These are phyloP conservation scores for Ilex paraguariensis DNA, from an alignment of 305 asterid genomes.

Conservation along the genomic window DNA sequence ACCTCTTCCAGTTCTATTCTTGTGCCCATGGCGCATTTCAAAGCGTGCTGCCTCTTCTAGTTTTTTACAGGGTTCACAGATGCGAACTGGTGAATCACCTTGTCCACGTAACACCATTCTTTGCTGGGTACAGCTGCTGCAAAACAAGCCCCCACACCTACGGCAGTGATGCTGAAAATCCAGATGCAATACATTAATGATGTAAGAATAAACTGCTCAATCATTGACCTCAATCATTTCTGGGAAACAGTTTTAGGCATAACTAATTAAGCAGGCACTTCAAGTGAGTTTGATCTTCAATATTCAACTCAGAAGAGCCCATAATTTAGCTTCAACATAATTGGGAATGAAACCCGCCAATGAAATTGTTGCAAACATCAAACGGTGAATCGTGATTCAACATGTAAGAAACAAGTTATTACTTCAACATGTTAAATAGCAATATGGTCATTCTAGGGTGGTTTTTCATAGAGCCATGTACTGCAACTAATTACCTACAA, in stretches of 20 bases:
- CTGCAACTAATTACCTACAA: no score
- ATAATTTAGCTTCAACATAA: no score
- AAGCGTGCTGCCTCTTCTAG: constrained; percentile 93
- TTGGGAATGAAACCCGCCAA: no score
- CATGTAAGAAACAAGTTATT: no score
- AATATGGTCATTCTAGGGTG: no score
- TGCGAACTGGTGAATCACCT: constrained; percentile 96
- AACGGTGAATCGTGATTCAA: no score
- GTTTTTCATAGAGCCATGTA: no score
- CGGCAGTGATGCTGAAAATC: constrained; percentile 94
- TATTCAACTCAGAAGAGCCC: neutral
- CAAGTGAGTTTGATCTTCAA: neutral
- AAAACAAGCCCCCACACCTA: constrained; percentile 95
- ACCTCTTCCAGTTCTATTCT: constrained; percentile 68
- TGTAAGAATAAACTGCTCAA: no score
- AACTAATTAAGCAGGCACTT: neutral
- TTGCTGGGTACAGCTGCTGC: constrained; percentile 78
- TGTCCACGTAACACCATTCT: constrained; percentile 95
- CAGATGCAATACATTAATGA: constrained; percentile 18
- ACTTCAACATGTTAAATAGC: no score
- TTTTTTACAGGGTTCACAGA: constrained; percentile 92
- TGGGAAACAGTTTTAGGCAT: neutral
- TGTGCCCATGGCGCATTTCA: constrained; percentile 79
- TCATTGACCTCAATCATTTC: no score
- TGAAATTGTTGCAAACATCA: no score